Evolutionary conservation across 2,329 filamentous ascomycete genomes (phyloP).

Genomic region (Rhexocercosporidium sp.): DNA sequence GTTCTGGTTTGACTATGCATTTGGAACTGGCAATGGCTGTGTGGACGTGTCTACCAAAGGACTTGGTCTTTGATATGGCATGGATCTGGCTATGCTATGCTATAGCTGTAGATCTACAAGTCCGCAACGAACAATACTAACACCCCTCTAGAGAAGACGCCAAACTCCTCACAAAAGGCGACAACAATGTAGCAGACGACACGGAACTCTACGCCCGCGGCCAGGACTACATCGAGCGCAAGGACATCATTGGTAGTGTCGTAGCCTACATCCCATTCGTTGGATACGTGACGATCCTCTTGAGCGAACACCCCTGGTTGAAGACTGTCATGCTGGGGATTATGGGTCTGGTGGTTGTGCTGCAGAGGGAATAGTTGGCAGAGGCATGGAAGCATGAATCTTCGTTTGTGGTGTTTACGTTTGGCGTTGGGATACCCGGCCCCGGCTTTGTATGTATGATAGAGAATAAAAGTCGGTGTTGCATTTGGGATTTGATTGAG

Average conservation of each 20-base stretch:
- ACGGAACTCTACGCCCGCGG: slow-evolving; percentile 86
- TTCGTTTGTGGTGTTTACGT: neutral
- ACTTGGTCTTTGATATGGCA: neutral
- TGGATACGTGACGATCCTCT: slow-evolving; percentile 93
- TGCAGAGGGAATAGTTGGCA: slow-evolving; percentile 77
- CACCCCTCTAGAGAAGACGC: slow-evolving; percentile 53
- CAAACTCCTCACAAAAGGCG: slow-evolving; percentile 93
- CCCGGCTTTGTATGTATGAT: slow-evolving; percentile 25
- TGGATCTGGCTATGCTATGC: no score
- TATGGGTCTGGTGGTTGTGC: slow-evolving; percentile 91
- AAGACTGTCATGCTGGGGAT: slow-evolving; percentile 94
- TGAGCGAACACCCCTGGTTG: slow-evolving; percentile 95
- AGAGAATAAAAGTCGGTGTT: slow-evolving; percentile 17
- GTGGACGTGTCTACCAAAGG: no score
- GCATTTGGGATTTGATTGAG: neutral
- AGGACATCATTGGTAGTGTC: slow-evolving; percentile 93
- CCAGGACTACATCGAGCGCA: slow-evolving; percentile 84
- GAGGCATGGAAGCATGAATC: neutral
- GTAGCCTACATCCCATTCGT: slow-evolving; percentile 92
- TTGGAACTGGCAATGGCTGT: no score
- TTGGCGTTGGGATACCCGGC: slow-evolving; percentile 37
- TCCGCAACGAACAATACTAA: slow-evolving; percentile 15
- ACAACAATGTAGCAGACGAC: slow-evolving; percentile 94
- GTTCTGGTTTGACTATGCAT: no score
- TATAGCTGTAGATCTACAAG: no score